Evolutionary conservation across 208 protist genomes (phyloP).

Genomic region (Trypanosoma platydactyli): DNA sequence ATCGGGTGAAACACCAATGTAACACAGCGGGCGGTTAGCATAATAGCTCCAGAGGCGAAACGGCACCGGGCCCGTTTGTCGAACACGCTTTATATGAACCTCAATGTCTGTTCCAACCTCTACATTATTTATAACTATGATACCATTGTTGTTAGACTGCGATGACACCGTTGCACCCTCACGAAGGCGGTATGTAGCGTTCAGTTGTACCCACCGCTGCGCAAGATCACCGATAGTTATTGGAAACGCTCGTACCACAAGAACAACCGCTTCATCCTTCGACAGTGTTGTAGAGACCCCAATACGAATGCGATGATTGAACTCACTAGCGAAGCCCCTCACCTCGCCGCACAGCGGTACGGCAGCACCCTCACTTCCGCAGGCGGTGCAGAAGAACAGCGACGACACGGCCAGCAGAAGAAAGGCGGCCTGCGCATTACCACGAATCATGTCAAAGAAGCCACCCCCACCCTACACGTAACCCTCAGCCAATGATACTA

Average conservation of each 20-base stretch:
- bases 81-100: conserved; percentile 49
- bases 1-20: conserved; percentile 48
- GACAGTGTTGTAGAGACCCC: conserved; percentile 35
- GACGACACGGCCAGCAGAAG: background rate
- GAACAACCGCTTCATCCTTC: conserved; percentile 50
- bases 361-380: conserved; percentile 5
- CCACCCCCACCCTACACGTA: no score
- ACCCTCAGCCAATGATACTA: no score
- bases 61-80: conserved; percentile 54
- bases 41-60: conserved; percentile 82
- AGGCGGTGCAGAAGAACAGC: background rate
- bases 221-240: conserved; percentile 28
- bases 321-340: conserved; percentile 72
- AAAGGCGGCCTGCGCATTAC: background rate
- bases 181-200: conserved; percentile 49
- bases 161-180: conserved; percentile 29
- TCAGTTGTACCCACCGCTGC: conserved; percentile 56
- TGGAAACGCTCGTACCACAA: conserved; percentile 55
- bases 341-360: conserved; percentile 57
- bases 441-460: background rate
- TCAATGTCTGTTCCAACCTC: conserved; percentile 53
- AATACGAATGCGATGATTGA: conserved; percentile 61
- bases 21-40: conserved; percentile 67
- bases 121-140: conserved; percentile 53
- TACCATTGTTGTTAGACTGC: conserved; percentile 56